These are phyloP conservation scores for Colletotrichum godetiae DNA, from an alignment of 2,329 filamentous ascomycete species.

Conservation along the genomic window DNA sequence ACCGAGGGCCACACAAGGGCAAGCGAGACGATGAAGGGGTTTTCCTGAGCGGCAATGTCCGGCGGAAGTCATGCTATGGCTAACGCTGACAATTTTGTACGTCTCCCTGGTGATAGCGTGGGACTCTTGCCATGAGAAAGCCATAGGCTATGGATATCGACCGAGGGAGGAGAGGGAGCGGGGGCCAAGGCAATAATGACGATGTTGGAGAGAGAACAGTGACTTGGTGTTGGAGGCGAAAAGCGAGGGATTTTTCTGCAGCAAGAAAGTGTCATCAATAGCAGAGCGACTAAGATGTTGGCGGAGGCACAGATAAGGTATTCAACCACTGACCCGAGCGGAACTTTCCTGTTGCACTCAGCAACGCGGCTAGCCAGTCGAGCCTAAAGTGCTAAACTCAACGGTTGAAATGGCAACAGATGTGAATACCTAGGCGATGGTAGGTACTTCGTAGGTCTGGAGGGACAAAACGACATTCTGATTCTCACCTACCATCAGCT, in stretches of 20 bases:
- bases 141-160: neutral
- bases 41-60: conserved; percentile 9
- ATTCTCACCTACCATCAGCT: conserved; percentile 22
- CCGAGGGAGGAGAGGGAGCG: conserved; percentile 3
- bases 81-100: neutral
- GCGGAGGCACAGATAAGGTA: conserved; percentile 10
- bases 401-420: neutral
- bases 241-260: conserved; percentile 17
- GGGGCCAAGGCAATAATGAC: neutral
- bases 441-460: too few species aligned
- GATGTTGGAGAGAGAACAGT: conserved; percentile 1
- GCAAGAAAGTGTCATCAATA: neutral
- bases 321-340: neutral
- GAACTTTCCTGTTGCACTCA: conserved; percentile 6
- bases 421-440: neutral
- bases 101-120: conserved; percentile 17
- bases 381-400: neutral
- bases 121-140: neutral
- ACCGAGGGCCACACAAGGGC: neutral
- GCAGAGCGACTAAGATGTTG: neutral
- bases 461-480: neutral
- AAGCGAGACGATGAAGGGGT: neutral
- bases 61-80: conserved; percentile 2
- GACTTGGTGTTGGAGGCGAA: neutral
- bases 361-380: conserved; percentile 16